These are phyloP conservation scores for Nemania sp. DNA, from an alignment of 2,329 filamentous ascomycete species.

Conservation along the genomic window DNA sequence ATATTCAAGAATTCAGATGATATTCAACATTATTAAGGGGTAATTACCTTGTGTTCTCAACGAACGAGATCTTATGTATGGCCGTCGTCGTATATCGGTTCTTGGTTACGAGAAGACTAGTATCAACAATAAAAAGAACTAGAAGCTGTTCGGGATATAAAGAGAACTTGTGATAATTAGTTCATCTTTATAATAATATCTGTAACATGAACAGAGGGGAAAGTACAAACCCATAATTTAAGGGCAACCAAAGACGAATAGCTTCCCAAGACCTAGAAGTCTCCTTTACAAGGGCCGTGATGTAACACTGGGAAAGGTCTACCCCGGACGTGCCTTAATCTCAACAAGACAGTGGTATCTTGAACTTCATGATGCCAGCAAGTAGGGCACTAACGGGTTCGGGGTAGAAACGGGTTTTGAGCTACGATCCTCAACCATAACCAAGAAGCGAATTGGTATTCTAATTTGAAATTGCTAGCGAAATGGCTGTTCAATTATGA, in stretches of 20 bases:
- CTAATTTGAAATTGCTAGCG: slow-evolving; percentile 23
- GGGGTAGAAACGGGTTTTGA: background rate
- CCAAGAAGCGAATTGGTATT: slow-evolving; percentile 8
- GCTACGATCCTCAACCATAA: slow-evolving; percentile 11
- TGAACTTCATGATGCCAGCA: slow-evolving; percentile 10
- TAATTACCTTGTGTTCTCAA: background rate
- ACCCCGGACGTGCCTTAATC: slow-evolving; percentile 11
- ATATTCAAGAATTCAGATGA: slow-evolving; percentile 13
- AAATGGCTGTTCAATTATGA: slow-evolving; percentile 25
- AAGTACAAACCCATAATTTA: slow-evolving; percentile 7
- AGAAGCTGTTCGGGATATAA: background rate
- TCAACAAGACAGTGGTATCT: slow-evolving; percentile 17
- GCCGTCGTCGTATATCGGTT: slow-evolving; percentile 3
- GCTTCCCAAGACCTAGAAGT: background rate
- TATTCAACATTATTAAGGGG: slow-evolving; percentile 1
- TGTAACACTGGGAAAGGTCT: slow-evolving; percentile 5
- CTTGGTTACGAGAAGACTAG: slow-evolving; percentile 6
- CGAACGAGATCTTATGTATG: slow-evolving; percentile 8
- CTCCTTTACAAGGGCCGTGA: background rate
- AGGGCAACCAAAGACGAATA: background rate
- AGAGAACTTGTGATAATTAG: background rate
- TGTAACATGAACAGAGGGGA: background rate
- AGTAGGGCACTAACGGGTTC: slow-evolving; percentile 10
- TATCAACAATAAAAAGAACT: background rate
- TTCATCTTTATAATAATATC: background rate